Conservation (phyloP, 179 eudicot genomes). For the Silene coronaria region DNA sequence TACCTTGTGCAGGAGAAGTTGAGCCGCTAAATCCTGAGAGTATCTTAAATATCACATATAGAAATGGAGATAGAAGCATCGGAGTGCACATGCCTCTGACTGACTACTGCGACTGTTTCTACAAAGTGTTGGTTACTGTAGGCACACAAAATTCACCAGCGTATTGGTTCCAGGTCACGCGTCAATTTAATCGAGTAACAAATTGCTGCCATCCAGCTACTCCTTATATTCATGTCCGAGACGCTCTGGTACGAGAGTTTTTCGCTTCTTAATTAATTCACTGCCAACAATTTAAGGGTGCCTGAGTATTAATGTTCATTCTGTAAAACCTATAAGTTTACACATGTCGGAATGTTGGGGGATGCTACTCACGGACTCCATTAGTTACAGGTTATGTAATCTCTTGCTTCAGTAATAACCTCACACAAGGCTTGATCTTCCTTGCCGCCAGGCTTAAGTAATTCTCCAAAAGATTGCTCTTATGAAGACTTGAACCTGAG, state of each 20-base stretch:
- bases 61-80: conserved; percentile 55
- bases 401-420: conserved; percentile 36
- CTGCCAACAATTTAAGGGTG: too few species aligned
- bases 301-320: background rate
- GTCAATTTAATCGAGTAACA: conserved; percentile 26
- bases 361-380: background rate
- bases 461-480: too few species aligned
- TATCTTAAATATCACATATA: conserved; percentile 61
- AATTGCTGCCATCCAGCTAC: too few species aligned
- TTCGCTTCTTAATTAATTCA: too few species aligned
- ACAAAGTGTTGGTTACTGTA: conserved; percentile 2
- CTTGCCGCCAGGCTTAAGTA: conserved; percentile 53
- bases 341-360: background rate
- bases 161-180: background rate
- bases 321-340: background rate
- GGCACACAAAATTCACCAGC: conserved; percentile 12
- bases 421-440: conserved; percentile 58
- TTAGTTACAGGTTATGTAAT: background rate
- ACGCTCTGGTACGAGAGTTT: too few species aligned
- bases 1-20: conserved; percentile 45
- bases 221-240: too few species aligned
- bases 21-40: conserved; percentile 43
- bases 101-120: conserved; percentile 20
- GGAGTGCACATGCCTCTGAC: conserved; percentile 77
- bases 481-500: too few species aligned